These are phyloP conservation scores for Phtheirospermum japonicum DNA, from an alignment of 257 asterid genomes.

Conservation along the genomic window DNA sequence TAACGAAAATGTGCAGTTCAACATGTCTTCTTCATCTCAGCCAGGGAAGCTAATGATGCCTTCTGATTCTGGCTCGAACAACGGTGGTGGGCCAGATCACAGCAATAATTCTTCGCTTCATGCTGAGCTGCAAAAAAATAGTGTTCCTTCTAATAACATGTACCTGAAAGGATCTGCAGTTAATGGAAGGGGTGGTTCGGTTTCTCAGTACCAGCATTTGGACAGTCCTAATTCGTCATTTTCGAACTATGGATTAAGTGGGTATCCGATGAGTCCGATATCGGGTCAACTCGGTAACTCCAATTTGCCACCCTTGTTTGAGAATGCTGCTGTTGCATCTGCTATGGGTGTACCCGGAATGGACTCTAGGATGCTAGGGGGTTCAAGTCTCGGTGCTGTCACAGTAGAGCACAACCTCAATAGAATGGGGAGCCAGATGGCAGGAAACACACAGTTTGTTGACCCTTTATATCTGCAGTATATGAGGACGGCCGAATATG, in stretches of 20 bases:
- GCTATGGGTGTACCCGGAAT: constrained; percentile 75
- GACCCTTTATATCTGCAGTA: constrained; percentile 86
- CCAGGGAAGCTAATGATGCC: constrained; percentile 23
- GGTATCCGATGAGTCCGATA: constrained; percentile 68
- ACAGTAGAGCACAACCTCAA: constrained; percentile 48
- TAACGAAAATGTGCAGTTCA: constrained; percentile 41
- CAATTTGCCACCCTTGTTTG: constrained; percentile 84
- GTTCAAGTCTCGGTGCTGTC: constrained; percentile 58
- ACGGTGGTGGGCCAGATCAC: constrained; percentile 40
- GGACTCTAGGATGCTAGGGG: constrained; percentile 75
- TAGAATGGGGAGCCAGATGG: constrained; percentile 68
- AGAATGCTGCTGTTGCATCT: constrained; percentile 91
- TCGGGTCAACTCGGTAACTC: constrained; percentile 61
- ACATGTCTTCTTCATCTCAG: constrained; percentile 37
- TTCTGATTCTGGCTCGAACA: constrained; percentile 39
- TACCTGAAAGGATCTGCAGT: constrained; percentile 53
- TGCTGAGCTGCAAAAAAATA: constrained; percentile 48
- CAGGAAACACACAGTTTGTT: constrained; percentile 52
- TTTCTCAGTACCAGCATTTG: constrained; percentile 61
- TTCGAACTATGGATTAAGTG: constrained; percentile 54
- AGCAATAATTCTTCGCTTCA: constrained; percentile 40
- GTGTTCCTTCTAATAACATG: constrained; percentile 43
- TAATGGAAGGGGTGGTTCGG: constrained; percentile 50
- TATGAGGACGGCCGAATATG: constrained; percentile 68
- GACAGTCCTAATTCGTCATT: constrained; percentile 76